phyloP scores from a whole-genome alignment of 1,284 basidiomycete genomes.

The Stygiomarasmius scandens region DNA sequence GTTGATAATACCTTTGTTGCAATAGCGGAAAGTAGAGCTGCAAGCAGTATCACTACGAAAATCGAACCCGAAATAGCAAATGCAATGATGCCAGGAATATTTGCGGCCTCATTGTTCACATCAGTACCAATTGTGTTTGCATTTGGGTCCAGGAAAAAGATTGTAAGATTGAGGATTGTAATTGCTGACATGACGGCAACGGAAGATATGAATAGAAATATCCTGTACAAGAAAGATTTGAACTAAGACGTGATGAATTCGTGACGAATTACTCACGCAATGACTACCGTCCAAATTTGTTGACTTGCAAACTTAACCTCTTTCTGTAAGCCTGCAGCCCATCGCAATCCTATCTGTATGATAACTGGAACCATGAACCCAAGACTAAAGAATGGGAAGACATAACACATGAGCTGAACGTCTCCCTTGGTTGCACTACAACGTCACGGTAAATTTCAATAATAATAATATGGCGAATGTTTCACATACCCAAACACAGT shows the following conservation, averaged over 20 bases:
- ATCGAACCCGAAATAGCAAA: constrained; percentile 17
- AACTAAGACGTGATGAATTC: constrained; percentile 1
- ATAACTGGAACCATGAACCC: constrained; percentile 19
- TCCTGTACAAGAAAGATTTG: constrained; percentile 2
- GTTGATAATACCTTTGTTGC: constrained; percentile 15
- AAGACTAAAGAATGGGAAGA: constrained; percentile 18
- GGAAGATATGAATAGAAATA: constrained; percentile 17
- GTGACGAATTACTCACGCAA: constrained; percentile 9
- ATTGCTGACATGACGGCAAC: constrained; percentile 17
- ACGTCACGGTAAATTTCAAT: too few relatives aligned
- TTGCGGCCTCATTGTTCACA: background rate
- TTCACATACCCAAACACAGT: constrained; percentile 14
- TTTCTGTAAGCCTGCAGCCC: constrained; percentile 13
- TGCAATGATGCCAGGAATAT: constrained; percentile 18
- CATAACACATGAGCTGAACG: constrained; percentile 18
- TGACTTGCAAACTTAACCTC: constrained; percentile 19
- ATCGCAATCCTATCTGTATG: constrained; percentile 12
- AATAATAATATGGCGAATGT: too few relatives aligned
- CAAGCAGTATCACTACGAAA: constrained; percentile 12
- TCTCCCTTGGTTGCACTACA: constrained; percentile 12
- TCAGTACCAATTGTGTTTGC: background rate
- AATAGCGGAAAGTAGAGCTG: constrained; percentile 12
- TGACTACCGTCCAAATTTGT: constrained; percentile 18
- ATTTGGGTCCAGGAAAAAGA: constrained; percentile 14
- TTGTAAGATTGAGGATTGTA: constrained; percentile 19